These are phyloP conservation scores for Talaromyces funiculosus DNA, from an alignment of 2,329 filamentous ascomycete species.

Conservation along the genomic window DNA sequence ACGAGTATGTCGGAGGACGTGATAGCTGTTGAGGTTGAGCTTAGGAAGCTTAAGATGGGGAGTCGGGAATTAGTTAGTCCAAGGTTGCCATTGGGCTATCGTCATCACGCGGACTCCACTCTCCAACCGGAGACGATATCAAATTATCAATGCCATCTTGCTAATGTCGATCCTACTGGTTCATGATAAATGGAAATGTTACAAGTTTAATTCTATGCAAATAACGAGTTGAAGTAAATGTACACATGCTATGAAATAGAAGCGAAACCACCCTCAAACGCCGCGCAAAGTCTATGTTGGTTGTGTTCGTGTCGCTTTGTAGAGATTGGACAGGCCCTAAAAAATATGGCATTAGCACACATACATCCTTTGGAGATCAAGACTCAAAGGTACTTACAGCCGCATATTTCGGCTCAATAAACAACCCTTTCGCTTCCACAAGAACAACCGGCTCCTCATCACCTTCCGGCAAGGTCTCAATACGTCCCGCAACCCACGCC, in stretches of 20 bases:
- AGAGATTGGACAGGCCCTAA: constrained; percentile 16
- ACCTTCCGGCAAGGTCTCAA: constrained; percentile 68
- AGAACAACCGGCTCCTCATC: constrained; percentile 61
- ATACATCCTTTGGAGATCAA: too few species aligned
- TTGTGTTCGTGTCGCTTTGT: constrained; percentile 16
- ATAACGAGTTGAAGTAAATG: not conserved
- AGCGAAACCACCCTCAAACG: constrained; percentile 1
- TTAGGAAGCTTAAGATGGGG: constrained; percentile 7
- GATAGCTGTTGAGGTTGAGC: constrained; percentile 8
- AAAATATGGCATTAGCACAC: too few species aligned
- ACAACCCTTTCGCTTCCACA: constrained; percentile 78
- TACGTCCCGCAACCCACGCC: constrained; percentile 83
- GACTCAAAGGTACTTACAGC: constrained; percentile 48
- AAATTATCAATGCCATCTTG: not conserved
- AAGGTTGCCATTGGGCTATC: constrained; percentile 1
- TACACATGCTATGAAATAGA: not conserved
- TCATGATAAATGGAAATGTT: not conserved
- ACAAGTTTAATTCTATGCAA: not conserved
- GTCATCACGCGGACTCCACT: constrained; percentile 10
- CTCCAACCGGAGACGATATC: not conserved
- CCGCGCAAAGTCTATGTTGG: not conserved
- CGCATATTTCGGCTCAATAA: constrained; percentile 81
- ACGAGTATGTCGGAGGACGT: constrained; percentile 6
- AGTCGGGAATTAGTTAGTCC: not conserved
- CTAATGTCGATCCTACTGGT: not conserved